Percentiles rank a stretch among this genome's conserved stretches.
These are phyloP conservation scores for Gardenia jasminoides DNA, from an alignment of 257 asterid genomes.

Conservation along the genomic window DNA sequence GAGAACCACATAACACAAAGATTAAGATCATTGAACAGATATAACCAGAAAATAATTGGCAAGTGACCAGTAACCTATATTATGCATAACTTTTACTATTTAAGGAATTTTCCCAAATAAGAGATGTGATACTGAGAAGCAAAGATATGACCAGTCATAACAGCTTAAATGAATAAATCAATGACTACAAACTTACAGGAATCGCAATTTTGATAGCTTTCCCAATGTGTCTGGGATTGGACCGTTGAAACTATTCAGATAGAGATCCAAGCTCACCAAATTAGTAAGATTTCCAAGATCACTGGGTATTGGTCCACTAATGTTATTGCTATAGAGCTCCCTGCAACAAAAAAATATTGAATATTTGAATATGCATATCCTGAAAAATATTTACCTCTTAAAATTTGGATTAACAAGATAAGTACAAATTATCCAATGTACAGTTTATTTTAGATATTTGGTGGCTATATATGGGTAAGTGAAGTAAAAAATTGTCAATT, in stretches of 20 bases:
- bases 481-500: neutral
- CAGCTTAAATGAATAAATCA: neutral
- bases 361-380: neutral
- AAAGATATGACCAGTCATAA: neutral
- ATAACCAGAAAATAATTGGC: neutral
- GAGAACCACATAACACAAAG: conserved; percentile 21
- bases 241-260: conserved; percentile 82
- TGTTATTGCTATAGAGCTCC: conserved; percentile 95
- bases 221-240: conserved; percentile 91
- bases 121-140: neutral
- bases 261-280: conserved; percentile 98
- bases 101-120: neutral
- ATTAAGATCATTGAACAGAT: conserved; percentile 12
- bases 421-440: neutral
- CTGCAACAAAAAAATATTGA: conserved; percentile 36
- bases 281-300: conserved; percentile 95
- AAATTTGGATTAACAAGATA: conserved; percentile 1
- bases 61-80: neutral
- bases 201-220: conserved; percentile 76
- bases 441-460: neutral
- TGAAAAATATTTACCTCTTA: neutral
- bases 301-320: conserved; percentile 76
- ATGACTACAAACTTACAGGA: conserved; percentile 69
- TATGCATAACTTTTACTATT: neutral
- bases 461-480: neutral